Evolutionary conservation across 1,139 yeast genomes (phyloP).

Genomic region (Suhomyces kunorum): DNA sequence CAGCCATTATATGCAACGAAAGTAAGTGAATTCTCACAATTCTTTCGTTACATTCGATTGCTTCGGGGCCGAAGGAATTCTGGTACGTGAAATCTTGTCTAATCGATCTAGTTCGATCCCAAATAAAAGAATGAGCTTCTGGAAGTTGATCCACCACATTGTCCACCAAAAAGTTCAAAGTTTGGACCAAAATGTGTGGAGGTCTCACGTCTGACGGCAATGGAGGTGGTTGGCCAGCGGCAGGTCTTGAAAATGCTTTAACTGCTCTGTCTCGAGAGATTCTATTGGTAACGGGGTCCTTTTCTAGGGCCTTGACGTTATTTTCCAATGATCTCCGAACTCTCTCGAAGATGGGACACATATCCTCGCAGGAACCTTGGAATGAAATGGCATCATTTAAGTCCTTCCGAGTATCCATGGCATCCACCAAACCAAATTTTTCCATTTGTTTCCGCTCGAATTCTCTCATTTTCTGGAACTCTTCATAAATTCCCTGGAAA

Average conservation of each 20-base stretch:
- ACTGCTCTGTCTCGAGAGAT: slow-evolving; percentile 70
- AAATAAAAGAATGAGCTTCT: slow-evolving; percentile 84
- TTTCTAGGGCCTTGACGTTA: slow-evolving; percentile 79
- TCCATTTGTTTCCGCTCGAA: slow-evolving; percentile 82
- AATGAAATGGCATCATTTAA: slow-evolving; percentile 84
- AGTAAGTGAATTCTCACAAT: slow-evolving; percentile 87
- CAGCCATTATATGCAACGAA: slow-evolving; percentile 85
- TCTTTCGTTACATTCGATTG: slow-evolving; percentile 87
- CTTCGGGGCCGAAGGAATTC: slow-evolving; percentile 90
- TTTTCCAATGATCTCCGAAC: slow-evolving; percentile 86
- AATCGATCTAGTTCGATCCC: slow-evolving; percentile 98
- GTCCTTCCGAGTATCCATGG: slow-evolving; percentile 78
- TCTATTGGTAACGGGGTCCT: slow-evolving; percentile 60
- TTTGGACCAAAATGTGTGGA: slow-evolving; percentile 66
- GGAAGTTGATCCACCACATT: slow-evolving; percentile 68
- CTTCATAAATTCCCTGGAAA: slow-evolving; percentile 48
- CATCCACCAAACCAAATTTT: slow-evolving; percentile 78
- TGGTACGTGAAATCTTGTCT: slow-evolving; percentile 97
- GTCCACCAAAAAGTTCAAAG: slow-evolving; percentile 71
- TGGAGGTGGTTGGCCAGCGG: slow-evolving; percentile 98
- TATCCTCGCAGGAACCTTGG: slow-evolving; percentile 84
- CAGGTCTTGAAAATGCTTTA: slow-evolving; percentile 94
- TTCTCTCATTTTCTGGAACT: slow-evolving; percentile 72
- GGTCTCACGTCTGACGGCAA: slow-evolving; percentile 97
- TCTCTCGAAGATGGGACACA: slow-evolving; percentile 95